These are phyloP conservation scores for Verticillium longisporum DNA, from an alignment of 2,329 filamentous ascomycete species.

Conservation along the genomic window DNA sequence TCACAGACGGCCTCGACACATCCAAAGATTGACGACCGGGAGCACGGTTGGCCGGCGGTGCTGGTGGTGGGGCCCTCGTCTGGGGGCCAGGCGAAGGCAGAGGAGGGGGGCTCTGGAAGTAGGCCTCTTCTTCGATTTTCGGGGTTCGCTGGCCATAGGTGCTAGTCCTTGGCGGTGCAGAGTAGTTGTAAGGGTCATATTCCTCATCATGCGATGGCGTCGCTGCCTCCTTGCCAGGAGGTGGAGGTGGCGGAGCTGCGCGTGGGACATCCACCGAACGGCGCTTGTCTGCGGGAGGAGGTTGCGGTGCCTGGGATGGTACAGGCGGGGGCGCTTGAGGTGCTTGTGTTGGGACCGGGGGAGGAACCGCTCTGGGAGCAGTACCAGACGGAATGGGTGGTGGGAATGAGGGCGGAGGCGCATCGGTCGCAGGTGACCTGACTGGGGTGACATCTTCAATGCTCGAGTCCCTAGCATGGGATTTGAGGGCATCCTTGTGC, in stretches of 20 bases:
- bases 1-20: conserved; percentile 40
- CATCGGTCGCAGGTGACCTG: conserved; percentile 44
- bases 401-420: conserved; percentile 36
- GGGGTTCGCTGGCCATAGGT: conserved; percentile 24
- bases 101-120: conserved; percentile 39
- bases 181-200: conserved; percentile 62
- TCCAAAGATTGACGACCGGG: conserved; percentile 57
- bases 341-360: conserved; percentile 54
- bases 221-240: conserved; percentile 36
- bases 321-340: conserved; percentile 34
- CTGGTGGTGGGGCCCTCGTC: conserved; percentile 5
- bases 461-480: conserved; percentile 71
- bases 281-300: conserved; percentile 45
- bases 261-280: conserved; percentile 66
- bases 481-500: conserved; percentile 86
- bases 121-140: conserved; percentile 35
- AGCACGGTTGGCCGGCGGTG: conserved; percentile 13
- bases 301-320: conserved; percentile 42
- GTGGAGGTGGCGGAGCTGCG: conserved; percentile 60
- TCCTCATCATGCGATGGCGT: conserved; percentile 50
- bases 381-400: conserved; percentile 50
- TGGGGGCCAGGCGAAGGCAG: conserved; percentile 30
- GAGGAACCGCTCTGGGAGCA: conserved; percentile 55
- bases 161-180: conserved; percentile 23
- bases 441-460: conserved; percentile 61